phyloP scores from a whole-genome alignment of 2,329 filamentous ascomycete species.

The Colletotrichum incanum region DNA sequence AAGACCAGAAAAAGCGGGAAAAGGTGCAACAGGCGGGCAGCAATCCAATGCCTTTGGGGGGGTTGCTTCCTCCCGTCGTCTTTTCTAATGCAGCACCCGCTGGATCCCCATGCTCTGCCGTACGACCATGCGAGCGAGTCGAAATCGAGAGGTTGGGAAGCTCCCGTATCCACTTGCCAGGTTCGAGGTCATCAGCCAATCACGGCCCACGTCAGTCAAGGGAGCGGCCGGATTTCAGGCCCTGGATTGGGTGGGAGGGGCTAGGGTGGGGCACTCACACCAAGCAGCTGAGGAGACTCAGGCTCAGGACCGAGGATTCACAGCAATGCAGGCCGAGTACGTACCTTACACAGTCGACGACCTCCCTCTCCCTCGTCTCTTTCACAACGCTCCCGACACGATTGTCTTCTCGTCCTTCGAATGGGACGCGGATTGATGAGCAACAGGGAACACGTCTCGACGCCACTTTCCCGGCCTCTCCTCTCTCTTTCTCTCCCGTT shows the following conservation, averaged over 20 bases:
- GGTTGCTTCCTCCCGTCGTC: conserved; percentile 13
- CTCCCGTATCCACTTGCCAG: conserved; percentile 40
- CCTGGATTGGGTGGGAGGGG: conserved; percentile 28
- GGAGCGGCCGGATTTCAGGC: conserved; percentile 33
- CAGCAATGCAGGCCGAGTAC: conserved; percentile 2
- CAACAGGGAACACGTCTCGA: conserved; percentile 23
- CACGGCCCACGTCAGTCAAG: conserved; percentile 1
- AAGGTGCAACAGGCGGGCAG: conserved; percentile 27
- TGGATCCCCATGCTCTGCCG: conserved; percentile 34
- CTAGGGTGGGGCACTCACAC: neutral
- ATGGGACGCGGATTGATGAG: conserved; percentile 17
- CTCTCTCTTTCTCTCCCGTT: neutral
- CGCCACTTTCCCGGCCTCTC: neutral
- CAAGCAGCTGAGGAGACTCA: conserved; percentile 6
- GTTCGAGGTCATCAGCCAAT: conserved; percentile 35
- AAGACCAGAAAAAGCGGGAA: conserved; percentile 34
- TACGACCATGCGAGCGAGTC: conserved; percentile 30
- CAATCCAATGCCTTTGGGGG: conserved; percentile 29
- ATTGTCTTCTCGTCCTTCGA: neutral
- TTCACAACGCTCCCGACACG: neutral
- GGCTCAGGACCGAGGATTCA: neutral
- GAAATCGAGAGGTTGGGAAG: conserved; percentile 56
- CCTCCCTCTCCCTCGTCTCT: neutral
- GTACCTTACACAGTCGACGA: neutral
- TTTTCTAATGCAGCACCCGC: conserved; percentile 29